Evolutionary conservation across 306 rosid genomes (phyloP), one percentile per base, ranked within the genome.

Genomic region (Dryas alaskensis): DNA sequence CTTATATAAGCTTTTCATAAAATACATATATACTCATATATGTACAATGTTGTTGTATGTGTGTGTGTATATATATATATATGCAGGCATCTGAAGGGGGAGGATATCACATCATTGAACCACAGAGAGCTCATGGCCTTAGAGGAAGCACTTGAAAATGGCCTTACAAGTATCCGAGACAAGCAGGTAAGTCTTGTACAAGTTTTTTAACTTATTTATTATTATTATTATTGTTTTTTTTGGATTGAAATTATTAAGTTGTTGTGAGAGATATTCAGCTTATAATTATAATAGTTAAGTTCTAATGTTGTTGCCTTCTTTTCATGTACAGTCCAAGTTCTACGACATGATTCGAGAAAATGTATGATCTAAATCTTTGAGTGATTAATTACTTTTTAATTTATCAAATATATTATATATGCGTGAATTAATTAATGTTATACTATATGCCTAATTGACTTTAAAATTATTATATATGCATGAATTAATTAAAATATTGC

Each of bases 1-100:
- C 37, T 31, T 31, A 1, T 31, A 31, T 31, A 31, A 1, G 37
- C 37, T 31, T 31, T 31, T 31, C 37, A 31, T 31, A 31, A 31
- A 31, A 31, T 31, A 22, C 22, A 22, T 22, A 31, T 1, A 31
- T 31, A 31, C 37, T 31, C 2, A 31, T 31, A 51, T 65, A 43
- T 46, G 31, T 46, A 5, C 22, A 22, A 22, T n/a, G 7, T 81
- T 78, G 45, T 57, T 64, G 50, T 64, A 31, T 31, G 0, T 27
- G 0, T 27, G 0, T 27, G 0, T 27, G 0, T 27, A 27, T 27
- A 27, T 27, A 31, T 2, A 31, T 2, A 31, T 31, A 31, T 31
- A 31, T 59, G 45, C 44, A 93, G 98, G 94, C 98, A 91, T 83
- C 67, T 91, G 87, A 91, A 92, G 73, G 98, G 92, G 22, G 94